Base-by-base conservation (phyloP, 83 land plant species). In the Isoetes engelmannii region DNA sequence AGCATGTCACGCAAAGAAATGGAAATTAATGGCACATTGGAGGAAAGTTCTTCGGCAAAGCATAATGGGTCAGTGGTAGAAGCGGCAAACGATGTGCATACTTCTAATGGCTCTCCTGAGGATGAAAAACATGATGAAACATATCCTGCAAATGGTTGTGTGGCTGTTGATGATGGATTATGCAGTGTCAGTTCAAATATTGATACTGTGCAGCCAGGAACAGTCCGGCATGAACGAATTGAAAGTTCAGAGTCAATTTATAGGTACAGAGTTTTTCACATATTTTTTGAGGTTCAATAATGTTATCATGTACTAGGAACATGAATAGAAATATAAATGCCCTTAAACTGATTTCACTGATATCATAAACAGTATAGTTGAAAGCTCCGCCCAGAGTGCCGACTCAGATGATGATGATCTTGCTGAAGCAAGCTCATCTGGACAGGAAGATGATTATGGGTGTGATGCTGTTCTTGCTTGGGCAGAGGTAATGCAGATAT, bases 161-260 rank as follows among this genome's bases (percentile, higher is more conserved):
- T 28, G 37, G 37, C 1, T 28, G 37, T 28, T 28, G 37, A 28
- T 28, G 37, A 28, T 28, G 37, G 37, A 28, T 28, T 28, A 28
- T 28, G 37, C 37, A 51, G 3, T 15, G 55, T 59, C 62, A 12
- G 18, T 37, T 8, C 62, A 12, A 59, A 7, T 7, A 12, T 3
- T 1, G 12, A 42, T 59, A 9, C 55, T 51, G 0, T 28, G 37
- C 37, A 28, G 37, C 37, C 37, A 2, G 37, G 37, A 28, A 28
- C 37, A 28, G 37, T 28, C 37, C 63, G 71, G 44, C 73, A 87
- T 47, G 87, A 85, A 69, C 85, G 86, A 46, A 62, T 75, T 68
- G 84, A 67, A 54, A 91, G 94, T 69, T 83, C 79, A 45, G 97
- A 88, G 45, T 91, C 97, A 48, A n/a, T 91, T 42, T 83, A 85